Conservation (phyloP, 139 green algal genomes). For the Chlorella ohadii region DNA sequence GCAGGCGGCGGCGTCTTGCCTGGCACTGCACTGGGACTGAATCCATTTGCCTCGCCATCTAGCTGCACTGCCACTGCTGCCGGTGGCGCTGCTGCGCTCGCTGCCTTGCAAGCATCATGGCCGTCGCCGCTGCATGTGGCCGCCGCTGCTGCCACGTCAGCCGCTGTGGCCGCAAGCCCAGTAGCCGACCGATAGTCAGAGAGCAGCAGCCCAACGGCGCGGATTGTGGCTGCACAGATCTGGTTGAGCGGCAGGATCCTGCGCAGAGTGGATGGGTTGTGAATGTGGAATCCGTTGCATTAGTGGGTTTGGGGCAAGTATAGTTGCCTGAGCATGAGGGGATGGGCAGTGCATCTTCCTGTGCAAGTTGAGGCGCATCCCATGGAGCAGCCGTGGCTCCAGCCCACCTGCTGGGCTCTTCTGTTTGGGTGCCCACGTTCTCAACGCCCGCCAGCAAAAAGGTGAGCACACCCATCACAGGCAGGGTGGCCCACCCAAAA, state of each 20-base stretch:
- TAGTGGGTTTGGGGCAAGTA: too few species aligned
- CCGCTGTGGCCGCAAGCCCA: neutral
- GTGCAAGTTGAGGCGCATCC: too few species aligned
- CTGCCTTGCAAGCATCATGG: too few species aligned
- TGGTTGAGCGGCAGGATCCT: conserved; percentile 12
- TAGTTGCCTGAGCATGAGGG: too few species aligned
- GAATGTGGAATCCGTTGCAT: too few species aligned
- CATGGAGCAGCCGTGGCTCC: too few species aligned
- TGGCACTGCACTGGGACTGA: too few species aligned
- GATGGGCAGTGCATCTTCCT: too few species aligned
- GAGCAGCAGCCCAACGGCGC: neutral
- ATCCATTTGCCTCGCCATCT: too few species aligned
- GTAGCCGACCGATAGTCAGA: neutral
- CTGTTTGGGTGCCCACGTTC: conserved; percentile 45
- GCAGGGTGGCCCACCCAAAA: conserved; percentile 47
- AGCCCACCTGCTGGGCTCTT: neutral
- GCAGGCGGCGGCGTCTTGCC: too few species aligned
- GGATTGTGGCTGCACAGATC: conserved; percentile 1
- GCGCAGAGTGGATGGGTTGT: neutral
- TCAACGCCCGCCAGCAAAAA: conserved; percentile 62
- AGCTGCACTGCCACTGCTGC: neutral
- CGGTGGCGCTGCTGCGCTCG: neutral
- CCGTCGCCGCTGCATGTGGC: neutral
- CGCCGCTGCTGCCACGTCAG: neutral
- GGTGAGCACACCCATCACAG: conserved; percentile 43